Evolutionary conservation across 164 flowering plant species (phyloP), one percentile per base, ranked within the genome.

Genomic region (Buxus sempervirens): DNA sequence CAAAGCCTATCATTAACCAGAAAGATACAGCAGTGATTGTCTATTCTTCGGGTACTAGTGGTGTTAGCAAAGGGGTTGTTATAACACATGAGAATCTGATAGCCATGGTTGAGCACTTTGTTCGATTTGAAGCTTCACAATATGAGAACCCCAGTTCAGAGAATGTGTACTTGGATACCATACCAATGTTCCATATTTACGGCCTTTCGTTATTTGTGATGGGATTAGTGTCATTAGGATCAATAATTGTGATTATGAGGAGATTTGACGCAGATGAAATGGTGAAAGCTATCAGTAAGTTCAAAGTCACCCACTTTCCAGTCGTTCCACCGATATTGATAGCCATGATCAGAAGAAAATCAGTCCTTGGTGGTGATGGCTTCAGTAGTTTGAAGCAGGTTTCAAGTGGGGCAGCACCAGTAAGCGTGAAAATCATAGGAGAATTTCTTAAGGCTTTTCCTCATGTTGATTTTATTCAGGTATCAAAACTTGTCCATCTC

Each of bases 381-480:
- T 75, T 88, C 28, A 55, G 70, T 63, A 82, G 89, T 68, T 76
- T 93, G 80, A 90, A 86, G 62, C 96, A 90, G 79, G 86, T 93
- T 59, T 85, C 83, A 1, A 75, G 80, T 67, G 97, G 98, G 25
- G 98, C 94, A 20, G 94, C 96, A 57, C 82, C 92, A 58, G 15
- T 79, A 58, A 82, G 80, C 58, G 27, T 38, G 70, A 76, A 77
- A 68, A 27, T 19, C 59, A 91, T 93, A 9, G 80, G 77, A 10
- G 93, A 90, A 2, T 87, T 89, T 66, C 54, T 82, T 21, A 64
- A 71, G 67, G 65, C 72, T 53, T 70, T 90, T 24, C 90, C 90
- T 54, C 73, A 76, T 67, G 90, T 89, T 62, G 94, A 90, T 79
- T 81, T 93, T 65, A 87, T 88, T 80, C 96, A 93, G 98, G 96